Evolutionary conservation across 306 rosid genomes (phyloP), one percentile per base, ranked within the genome.

Genomic region (Begonia masoniana): DNA sequence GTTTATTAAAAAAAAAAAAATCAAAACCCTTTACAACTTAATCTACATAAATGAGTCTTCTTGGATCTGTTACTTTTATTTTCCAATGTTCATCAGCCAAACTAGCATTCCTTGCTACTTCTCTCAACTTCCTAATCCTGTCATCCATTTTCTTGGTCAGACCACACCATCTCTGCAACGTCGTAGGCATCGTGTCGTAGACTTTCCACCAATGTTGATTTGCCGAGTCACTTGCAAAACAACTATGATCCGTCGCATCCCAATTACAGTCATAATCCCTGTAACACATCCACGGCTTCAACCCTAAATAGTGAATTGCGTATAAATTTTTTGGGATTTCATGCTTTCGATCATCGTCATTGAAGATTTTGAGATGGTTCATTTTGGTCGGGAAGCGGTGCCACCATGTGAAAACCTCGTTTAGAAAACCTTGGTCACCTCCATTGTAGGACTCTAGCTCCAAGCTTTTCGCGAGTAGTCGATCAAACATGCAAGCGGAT

Each of bases 231-330:
- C 94, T 83, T 0, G 94, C 88, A 52, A 61, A 91, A 2, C 41
- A 15, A 16, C 56, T 76, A 10, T 13, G 73, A 12, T 50, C 72
- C 15, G 13, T 8, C 63, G 23, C 57, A 50, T 91, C 94, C 96
- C 96, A 81, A 10, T 91, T 91, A 52, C 99, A 86, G n/a, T 91
- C 99, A 47, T 85, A 86, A 36, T 91, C 99, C 43, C 64, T 82
- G 6, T 91, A 83, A 68, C 99, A 85, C 79, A 58, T 69, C 96
- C 96, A 91, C 0, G 99, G 99, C 79, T 91, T 91, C 66, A 75
- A 52, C 1, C 99, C 99, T 68, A 91, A 55, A 61, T 75, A 91
- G 54, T 91, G 94, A 11, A 81, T 49, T 4, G 76, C 66, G 4
- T 65, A 73, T 39, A 73, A 50, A 0, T 69, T 75, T 2, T 64